Evolutionary conservation across 2,329 filamentous ascomycete species (phyloP).

Genomic region (Pseudogymnoascus sp.): DNA sequence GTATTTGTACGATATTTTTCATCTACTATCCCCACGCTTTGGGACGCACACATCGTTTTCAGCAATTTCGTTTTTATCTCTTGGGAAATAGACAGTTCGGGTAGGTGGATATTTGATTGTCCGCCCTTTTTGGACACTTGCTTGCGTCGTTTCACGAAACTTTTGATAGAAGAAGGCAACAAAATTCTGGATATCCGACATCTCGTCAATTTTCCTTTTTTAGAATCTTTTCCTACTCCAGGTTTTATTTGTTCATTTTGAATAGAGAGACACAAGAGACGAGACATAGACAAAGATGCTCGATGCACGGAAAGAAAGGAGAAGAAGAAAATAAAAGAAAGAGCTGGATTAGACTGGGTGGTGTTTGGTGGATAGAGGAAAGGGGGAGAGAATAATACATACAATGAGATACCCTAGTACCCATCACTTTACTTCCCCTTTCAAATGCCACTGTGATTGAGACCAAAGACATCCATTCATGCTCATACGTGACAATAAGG

Average conservation of each 20-base stretch:
- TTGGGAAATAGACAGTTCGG: not conserved
- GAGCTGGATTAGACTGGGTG: not conserved
- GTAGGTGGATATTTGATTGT: not conserved
- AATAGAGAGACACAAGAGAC: not conserved
- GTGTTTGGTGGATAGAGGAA: conserved; percentile 1
- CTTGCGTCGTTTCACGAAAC: not conserved
- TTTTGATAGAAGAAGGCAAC: not conserved
- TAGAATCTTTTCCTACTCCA: not conserved
- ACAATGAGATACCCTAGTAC: conserved; percentile 8
- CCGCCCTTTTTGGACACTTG: not conserved
- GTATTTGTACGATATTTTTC: not conserved
- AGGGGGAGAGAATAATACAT: not conserved
- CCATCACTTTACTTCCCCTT: not conserved
- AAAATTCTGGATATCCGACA: not conserved
- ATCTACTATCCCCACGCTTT: not conserved
- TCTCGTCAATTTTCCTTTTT: not conserved
- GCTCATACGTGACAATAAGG: not conserved
- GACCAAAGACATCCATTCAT: not conserved
- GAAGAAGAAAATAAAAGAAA: not conserved
- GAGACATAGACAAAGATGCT: not conserved
- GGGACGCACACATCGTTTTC: not conserved
- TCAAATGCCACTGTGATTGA: not conserved
- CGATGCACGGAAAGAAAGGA: not conserved
- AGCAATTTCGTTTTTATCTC: not conserved
- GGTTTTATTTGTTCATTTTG: not conserved